Conservation (phyloP, 2,329 filamentous ascomycete genomes). For the Acarospora socialis region DNA sequence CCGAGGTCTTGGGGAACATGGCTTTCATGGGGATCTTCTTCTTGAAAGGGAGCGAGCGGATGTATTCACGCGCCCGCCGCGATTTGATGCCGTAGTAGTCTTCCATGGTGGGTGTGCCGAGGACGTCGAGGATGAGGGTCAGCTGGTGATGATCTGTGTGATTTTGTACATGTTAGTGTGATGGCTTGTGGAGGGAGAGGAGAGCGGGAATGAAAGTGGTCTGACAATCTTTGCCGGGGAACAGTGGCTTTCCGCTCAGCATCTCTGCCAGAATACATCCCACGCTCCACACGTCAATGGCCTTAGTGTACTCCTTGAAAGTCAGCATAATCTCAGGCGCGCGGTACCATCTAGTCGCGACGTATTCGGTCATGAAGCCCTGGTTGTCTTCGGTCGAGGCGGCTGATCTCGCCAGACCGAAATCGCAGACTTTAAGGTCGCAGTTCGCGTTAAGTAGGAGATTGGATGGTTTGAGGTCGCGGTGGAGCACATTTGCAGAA, state of each 20-base stretch:
- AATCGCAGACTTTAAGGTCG: conserved; percentile 97
- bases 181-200: conserved; percentile 4
- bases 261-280: conserved; percentile 97
- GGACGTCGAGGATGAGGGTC: conserved; percentile 89
- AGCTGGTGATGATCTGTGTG: conserved; percentile 82
- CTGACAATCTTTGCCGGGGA: conserved; percentile 96
- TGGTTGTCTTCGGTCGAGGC: conserved; percentile 98
- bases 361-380: conserved; percentile 99
- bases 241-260: conserved; percentile 94
- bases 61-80: conserved; percentile 90
- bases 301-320: conserved; percentile 99
- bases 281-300: conserved; percentile 98
- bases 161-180: conserved; percentile 12
- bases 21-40: conserved; percentile 98
- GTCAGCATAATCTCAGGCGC: conserved; percentile 99
- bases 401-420: conserved; percentile 86
- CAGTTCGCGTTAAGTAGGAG: conserved; percentile 95
- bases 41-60: conserved; percentile 94
- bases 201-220: conserved; percentile 15
- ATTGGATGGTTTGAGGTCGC: conserved; percentile 95
- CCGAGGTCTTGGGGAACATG: conserved; percentile 98
- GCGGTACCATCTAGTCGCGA: conserved; percentile 96
- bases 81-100: conserved; percentile 99
- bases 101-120: conserved; percentile 98
- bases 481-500: conserved; percentile 92